phyloP scores from a whole-genome alignment of 2,329 filamentous ascomycete species.

The Westerdykella ornata region DNA sequence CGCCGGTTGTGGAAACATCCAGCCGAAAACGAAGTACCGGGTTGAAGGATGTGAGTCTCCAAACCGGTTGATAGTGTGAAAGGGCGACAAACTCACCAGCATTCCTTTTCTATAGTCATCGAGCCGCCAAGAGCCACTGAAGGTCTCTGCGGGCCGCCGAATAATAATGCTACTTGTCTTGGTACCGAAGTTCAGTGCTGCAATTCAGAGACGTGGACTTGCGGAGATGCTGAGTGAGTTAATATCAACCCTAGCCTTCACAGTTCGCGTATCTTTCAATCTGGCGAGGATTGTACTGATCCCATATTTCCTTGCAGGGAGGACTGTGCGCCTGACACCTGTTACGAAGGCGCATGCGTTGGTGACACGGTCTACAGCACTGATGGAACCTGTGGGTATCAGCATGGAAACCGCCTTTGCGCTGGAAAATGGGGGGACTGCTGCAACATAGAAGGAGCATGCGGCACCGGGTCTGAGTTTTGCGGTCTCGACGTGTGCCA shows the following conservation, averaged over 20 bases:
- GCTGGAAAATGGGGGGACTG: slow-evolving; percentile 12
- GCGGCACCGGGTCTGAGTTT: neutral
- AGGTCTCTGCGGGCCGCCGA: slow-evolving; percentile 26
- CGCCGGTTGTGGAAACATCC: slow-evolving; percentile 23
- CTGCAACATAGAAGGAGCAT: slow-evolving; percentile 3
- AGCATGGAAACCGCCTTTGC: slow-evolving; percentile 7
- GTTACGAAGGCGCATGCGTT: slow-evolving; percentile 29
- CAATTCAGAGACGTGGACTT: slow-evolving; percentile 30
- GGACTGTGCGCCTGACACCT: slow-evolving; percentile 30
- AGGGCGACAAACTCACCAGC: slow-evolving; percentile 2
- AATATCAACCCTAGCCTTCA: neutral
- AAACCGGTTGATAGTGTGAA: neutral
- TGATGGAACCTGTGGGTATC: slow-evolving; percentile 9
- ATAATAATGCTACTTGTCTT: slow-evolving; percentile 31
- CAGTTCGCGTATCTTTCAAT: neutral
- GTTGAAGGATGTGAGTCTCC: slow-evolving; percentile 23
- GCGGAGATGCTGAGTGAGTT: slow-evolving; percentile 23
- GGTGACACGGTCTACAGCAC: slow-evolving; percentile 14
- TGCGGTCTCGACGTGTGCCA: neutral
- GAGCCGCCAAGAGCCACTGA: slow-evolving; percentile 8
- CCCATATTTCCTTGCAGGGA: slow-evolving; percentile 12
- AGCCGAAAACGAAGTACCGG: slow-evolving; percentile 26
- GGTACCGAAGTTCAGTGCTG: slow-evolving; percentile 28
- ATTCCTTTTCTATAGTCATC: slow-evolving; percentile 12
- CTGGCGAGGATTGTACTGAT: slow-evolving; percentile 1